phyloP scores from a whole-genome alignment of 306 rosid genomes.

The Cucurbita argyrosperma region DNA sequence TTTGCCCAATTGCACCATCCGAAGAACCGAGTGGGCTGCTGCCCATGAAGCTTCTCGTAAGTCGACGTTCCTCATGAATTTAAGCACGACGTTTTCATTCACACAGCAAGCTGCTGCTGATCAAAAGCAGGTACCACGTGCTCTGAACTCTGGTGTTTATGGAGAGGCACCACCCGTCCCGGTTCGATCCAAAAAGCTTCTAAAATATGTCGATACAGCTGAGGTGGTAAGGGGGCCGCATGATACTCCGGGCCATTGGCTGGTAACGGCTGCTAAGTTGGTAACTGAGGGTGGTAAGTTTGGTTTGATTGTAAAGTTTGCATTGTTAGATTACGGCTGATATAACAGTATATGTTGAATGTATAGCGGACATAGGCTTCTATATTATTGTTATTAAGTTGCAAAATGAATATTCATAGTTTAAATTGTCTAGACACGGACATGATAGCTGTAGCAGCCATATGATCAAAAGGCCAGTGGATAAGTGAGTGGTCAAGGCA shows the following conservation, averaged over 20 bases:
- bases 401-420: too few species aligned
- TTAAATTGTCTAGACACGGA: neutral
- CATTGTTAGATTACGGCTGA: conserved; percentile 68
- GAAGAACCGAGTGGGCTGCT: conserved; percentile 64
- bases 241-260: conserved; percentile 88
- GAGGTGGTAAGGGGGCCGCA: conserved; percentile 90
- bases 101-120: conserved; percentile 49
- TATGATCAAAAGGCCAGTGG: too few species aligned
- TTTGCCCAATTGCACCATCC: conserved; percentile 55
- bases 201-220: conserved; percentile 56
- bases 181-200: conserved; percentile 45
- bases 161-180: conserved; percentile 78
- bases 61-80: conserved; percentile 63
- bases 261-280: conserved; percentile 79
- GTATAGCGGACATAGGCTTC: conserved; percentile 6
- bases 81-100: conserved; percentile 85
- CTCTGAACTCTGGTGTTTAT: conserved; percentile 72
- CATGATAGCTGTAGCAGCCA: neutral
- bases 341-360: neutral
- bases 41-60: conserved; percentile 66
- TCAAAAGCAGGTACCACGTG: conserved; percentile 53
- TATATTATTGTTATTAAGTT: neutral
- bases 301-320: conserved; percentile 77
- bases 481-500: neutral
- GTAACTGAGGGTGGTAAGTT: conserved; percentile 66